These are phyloP conservation scores for Mitragyna speciosa DNA, from an alignment of 257 asterid genomes.

Conservation along the genomic window DNA sequence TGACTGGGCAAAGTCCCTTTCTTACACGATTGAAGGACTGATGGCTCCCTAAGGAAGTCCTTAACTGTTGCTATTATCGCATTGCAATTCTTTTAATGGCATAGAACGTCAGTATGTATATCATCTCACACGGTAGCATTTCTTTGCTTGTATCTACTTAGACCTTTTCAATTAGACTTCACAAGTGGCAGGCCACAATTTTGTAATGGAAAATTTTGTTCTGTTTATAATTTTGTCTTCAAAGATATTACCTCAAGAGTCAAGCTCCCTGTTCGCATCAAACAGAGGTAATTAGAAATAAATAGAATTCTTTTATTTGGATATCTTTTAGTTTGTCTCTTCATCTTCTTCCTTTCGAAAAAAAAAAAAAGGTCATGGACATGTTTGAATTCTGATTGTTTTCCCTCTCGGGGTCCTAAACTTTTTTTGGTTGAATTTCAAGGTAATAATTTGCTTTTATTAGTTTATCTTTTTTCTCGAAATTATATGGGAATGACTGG, in stretches of 20 bases:
- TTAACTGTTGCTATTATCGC: not conserved
- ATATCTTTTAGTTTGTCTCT: not conserved
- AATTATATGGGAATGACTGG: not conserved
- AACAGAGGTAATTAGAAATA: not conserved
- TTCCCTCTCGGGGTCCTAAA: not conserved
- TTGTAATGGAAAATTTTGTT: constrained; percentile 16
- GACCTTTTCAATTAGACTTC: not conserved
- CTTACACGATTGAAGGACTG: constrained; percentile 62
- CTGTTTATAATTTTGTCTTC: constrained; percentile 4
- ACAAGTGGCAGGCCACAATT: not conserved
- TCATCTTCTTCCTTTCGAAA: no score
- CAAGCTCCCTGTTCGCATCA: not conserved
- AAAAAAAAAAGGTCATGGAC: not conserved
- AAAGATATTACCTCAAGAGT: not conserved
- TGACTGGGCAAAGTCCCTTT: constrained; percentile 78
- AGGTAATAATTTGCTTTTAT: no score
- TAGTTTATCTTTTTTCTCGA: not conserved
- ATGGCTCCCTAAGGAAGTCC: constrained; percentile 66
- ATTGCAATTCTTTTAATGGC: constrained; percentile 4
- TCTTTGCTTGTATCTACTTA: constrained; percentile 3
- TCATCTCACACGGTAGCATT: constrained; percentile 5
- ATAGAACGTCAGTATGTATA: constrained; percentile 16
- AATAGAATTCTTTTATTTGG: not conserved
- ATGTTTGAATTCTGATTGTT: not conserved
- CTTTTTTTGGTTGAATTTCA: not conserved